Evolutionary conservation across 176 grass and related monocot species (phyloP).

Genomic region (Rhynchospora pubera): DNA sequence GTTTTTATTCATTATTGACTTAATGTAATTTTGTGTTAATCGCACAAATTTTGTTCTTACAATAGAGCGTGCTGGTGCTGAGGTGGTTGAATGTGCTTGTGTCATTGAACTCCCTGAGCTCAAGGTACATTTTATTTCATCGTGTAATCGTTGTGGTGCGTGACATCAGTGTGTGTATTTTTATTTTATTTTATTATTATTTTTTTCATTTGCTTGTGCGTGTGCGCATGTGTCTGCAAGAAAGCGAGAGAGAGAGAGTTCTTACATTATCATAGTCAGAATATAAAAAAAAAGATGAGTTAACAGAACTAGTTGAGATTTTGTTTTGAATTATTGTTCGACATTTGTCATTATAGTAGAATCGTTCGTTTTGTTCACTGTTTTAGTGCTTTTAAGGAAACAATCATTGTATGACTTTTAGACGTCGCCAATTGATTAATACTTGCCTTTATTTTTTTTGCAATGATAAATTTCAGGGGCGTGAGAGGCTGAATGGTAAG

Average conservation of each 20-base stretch:
- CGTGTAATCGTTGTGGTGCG: neutral
- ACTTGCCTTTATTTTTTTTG: neutral
- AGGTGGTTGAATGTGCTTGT: constrained; percentile 63
- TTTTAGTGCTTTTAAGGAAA: neutral
- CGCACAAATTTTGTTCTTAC: neutral
- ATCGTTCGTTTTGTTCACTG: neutral
- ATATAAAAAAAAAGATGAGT: neutral
- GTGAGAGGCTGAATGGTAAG: constrained; percentile 53
- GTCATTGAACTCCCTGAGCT: constrained; percentile 58
- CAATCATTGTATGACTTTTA: neutral
- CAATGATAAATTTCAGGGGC: constrained; percentile 33
- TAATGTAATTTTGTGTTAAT: neutral
- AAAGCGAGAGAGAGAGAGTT: neutral
- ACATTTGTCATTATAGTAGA: neutral
- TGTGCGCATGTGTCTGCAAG: no score
- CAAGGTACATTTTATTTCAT: constrained; percentile 31
- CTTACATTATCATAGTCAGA: neutral
- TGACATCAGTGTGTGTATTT: no score
- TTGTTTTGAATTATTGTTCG: neutral
- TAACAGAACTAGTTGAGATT: neutral
- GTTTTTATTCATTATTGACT: neutral
- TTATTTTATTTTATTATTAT: no score
- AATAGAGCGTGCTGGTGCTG: constrained; percentile 51
- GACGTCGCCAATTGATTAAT: neutral
- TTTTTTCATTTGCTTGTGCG: neutral